Conservation (phyloP, 108 stramenopile genomes). For the Skeletonema tropicum region DNA sequence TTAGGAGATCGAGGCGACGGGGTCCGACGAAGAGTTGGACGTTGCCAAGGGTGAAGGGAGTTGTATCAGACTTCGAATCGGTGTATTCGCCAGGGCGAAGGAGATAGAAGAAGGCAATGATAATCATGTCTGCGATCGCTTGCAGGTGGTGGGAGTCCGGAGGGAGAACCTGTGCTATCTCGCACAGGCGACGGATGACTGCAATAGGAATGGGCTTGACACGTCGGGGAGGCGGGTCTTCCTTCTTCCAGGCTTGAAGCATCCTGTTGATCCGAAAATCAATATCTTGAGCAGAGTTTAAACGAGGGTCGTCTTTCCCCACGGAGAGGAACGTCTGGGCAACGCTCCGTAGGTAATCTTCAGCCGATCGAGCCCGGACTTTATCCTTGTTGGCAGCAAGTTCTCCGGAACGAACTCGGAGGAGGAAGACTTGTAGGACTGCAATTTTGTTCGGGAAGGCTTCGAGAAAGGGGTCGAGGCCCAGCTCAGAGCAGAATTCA, state of each 20-base stretch:
- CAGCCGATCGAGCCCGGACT: slow-evolving; percentile 36
- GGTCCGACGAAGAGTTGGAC: slow-evolving; percentile 26
- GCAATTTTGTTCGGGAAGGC: slow-evolving; percentile 34
- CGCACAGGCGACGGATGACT: background rate
- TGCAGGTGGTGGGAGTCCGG: background rate
- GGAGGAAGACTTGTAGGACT: slow-evolving; percentile 36
- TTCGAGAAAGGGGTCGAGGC: slow-evolving; percentile 22
- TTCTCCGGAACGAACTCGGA: slow-evolving; percentile 23
- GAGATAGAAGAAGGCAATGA: slow-evolving; percentile 37
- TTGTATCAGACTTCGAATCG: slow-evolving; percentile 10
- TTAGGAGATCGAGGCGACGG: background rate
- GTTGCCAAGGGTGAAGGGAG: slow-evolving; percentile 24
- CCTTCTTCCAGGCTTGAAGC: background rate
- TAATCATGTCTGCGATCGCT: slow-evolving; percentile 11
- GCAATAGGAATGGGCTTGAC: slow-evolving; percentile 7
- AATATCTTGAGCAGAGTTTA: slow-evolving; percentile 14
- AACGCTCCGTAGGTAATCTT: slow-evolving; percentile 46
- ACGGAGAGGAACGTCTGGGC: slow-evolving; percentile 36
- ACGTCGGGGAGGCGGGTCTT: background rate
- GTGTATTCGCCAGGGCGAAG: slow-evolving; percentile 52
- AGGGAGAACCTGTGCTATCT: slow-evolving; percentile 17
- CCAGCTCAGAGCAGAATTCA: slow-evolving; percentile 19
- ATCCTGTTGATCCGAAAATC: slow-evolving; percentile 25
- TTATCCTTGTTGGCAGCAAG: slow-evolving; percentile 13
- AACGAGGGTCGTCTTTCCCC: slow-evolving; percentile 35